phyloP scores from a whole-genome alignment of 2,329 filamentous ascomycete species.

The Orbilia brochopaga region DNA sequence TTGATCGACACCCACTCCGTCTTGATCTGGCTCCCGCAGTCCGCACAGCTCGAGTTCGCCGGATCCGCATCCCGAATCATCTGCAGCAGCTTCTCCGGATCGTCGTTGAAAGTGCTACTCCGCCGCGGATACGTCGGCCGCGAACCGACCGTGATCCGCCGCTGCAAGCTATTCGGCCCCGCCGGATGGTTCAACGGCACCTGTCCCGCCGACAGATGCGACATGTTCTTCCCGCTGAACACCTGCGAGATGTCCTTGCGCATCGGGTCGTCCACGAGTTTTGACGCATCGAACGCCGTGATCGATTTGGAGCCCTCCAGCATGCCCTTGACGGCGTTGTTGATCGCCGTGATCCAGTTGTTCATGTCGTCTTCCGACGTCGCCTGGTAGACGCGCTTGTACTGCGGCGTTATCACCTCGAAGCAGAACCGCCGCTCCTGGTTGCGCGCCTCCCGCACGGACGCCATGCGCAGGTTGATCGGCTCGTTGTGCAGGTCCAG shows the following conservation, averaged over 20 bases:
- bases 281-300: constrained; percentile 60
- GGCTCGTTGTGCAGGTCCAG: constrained; percentile 97
- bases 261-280: constrained; percentile 41
- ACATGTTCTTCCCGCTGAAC: constrained; percentile 57
- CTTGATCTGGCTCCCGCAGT: constrained; percentile 88
- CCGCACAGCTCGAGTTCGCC: constrained; percentile 90
- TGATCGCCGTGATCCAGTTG: constrained; percentile 93
- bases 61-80: constrained; percentile 87
- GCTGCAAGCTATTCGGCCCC: constrained; percentile 69
- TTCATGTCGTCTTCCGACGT: constrained; percentile 98
- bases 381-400: constrained; percentile 94
- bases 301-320: constrained; percentile 77
- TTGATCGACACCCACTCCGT: constrained; percentile 99
- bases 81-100: constrained; percentile 83
- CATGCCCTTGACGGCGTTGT: constrained; percentile 94
- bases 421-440: constrained; percentile 96
- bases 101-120: constrained; percentile 77
- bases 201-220: constrained; percentile 56
- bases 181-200: constrained; percentile 48
- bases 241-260: constrained; percentile 50
- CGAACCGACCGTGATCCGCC: constrained; percentile 89
- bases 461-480: constrained; percentile 95
- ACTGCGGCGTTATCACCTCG: constrained; percentile 95
- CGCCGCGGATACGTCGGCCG: constrained; percentile 75
- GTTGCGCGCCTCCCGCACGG: constrained; percentile 91